phyloP scores from a whole-genome alignment of 345 rosid species.

The Eucalyptus cloeziana region DNA sequence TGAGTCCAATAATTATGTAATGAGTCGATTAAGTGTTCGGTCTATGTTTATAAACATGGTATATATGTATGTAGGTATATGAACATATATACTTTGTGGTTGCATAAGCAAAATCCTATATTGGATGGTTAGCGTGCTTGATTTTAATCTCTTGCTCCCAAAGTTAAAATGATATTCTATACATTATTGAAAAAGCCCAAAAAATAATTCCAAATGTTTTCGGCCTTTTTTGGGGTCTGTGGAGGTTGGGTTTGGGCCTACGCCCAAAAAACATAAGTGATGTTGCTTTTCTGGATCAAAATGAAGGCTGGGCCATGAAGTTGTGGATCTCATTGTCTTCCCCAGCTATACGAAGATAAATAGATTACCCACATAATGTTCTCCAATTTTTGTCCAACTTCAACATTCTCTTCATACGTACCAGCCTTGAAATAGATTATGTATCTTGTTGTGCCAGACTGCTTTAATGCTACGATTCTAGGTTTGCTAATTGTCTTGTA shows the following conservation, averaged over 20 bases:
- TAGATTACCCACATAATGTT: too few relatives aligned
- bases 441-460: too few relatives aligned
- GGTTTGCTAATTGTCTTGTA: too few relatives aligned
- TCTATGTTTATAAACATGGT: too few relatives aligned
- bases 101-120: neutral
- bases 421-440: too few relatives aligned
- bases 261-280: neutral
- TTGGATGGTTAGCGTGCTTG: neutral
- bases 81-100: neutral
- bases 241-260: neutral
- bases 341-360: too few relatives aligned
- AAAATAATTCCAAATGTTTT: neutral
- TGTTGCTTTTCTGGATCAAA: neutral
- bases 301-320: neutral
- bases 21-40: neutral
- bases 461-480: too few relatives aligned
- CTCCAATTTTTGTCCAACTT: too few relatives aligned
- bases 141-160: neutral
- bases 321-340: neutral
- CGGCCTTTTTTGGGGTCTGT: neutral
- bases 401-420: too few relatives aligned
- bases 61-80: neutral
- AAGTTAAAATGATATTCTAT: neutral
- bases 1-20: neutral
- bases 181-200: neutral